Percentiles rank a stretch among this genome's conserved stretches.
Evolutionary conservation across 306 rosid genomes (phyloP).

Genomic region (Dryas octopetala): DNA sequence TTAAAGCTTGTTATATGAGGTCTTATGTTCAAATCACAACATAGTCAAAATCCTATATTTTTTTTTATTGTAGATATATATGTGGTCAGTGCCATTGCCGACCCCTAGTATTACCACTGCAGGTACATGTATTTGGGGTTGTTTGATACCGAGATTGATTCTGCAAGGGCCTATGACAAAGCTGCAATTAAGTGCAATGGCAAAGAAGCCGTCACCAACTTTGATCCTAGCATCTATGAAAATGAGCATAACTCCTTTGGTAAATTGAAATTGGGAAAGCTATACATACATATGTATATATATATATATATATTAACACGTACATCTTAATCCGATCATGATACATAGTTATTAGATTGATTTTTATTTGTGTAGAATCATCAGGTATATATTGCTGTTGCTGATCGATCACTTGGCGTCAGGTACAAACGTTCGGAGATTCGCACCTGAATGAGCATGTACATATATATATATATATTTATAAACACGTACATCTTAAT

Average conservation of each 20-base stretch:
- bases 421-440: too few relatives aligned
- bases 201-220: constrained; percentile 96
- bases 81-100: too few relatives aligned
- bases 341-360: not conserved
- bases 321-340: too few relatives aligned
- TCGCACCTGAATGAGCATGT: too few relatives aligned
- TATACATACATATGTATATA: not conserved
- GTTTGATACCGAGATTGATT: constrained; percentile 92
- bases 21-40: too few relatives aligned
- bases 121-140: constrained; percentile 94
- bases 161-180: constrained; percentile 99
- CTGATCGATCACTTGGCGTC: constrained; percentile 1
- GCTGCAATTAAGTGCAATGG: constrained; percentile 98
- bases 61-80: too few relatives aligned
- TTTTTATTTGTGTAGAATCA: constrained; percentile 8
- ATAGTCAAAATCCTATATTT: too few relatives aligned
- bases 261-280: constrained; percentile 11
- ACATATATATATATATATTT: too few relatives aligned
- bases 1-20: too few relatives aligned
- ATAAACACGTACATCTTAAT: too few relatives aligned
- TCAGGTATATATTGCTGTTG: constrained; percentile 9
- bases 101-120: constrained; percentile 1
- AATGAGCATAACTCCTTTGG: constrained; percentile 73
- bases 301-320: too few relatives aligned
- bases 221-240: constrained; percentile 90